phyloP scores from a whole-genome alignment of 352 stramenopile species.

The Elongisporangium prolatum region DNA sequence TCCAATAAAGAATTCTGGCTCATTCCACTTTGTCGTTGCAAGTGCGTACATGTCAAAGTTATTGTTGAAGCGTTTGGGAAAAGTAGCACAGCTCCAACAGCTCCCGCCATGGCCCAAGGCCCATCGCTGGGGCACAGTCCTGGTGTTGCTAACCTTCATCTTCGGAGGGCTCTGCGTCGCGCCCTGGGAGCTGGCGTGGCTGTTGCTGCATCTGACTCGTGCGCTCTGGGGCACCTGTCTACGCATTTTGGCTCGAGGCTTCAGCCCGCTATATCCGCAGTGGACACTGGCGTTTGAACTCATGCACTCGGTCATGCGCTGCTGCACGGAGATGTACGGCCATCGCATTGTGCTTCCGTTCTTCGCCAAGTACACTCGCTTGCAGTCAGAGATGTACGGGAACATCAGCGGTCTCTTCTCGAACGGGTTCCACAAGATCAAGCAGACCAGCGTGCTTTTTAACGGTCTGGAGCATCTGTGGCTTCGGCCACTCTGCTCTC shows the following conservation, averaged over 20 bases:
- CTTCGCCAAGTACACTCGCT: constrained; percentile 16
- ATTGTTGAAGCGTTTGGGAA: too few relatives aligned
- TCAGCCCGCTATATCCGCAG: constrained; percentile 19
- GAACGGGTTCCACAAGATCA: constrained; percentile 14
- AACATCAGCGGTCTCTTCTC: constrained; percentile 18
- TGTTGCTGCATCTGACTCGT: constrained; percentile 5
- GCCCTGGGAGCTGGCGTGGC: too few relatives aligned
- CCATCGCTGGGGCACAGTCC: too few relatives aligned
- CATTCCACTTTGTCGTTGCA: too few relatives aligned
- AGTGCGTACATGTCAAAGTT: too few relatives aligned
- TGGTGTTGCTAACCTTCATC: too few relatives aligned
- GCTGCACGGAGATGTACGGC: constrained; percentile 15
- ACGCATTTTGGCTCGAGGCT: constrained; percentile 10
- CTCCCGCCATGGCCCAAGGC: too few relatives aligned
- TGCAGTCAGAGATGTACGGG: constrained; percentile 16
- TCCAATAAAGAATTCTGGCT: too few relatives aligned
- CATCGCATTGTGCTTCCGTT: constrained; percentile 13
- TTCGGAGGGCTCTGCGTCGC: too few relatives aligned
- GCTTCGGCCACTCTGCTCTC: constrained; percentile 10
- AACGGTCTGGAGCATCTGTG: constrained; percentile 40
- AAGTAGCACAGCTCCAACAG: too few relatives aligned
- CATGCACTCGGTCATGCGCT: constrained; percentile 12
- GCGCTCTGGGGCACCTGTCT: constrained; percentile 7
- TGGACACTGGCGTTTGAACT: constrained; percentile 35
- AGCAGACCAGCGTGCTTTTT: constrained; percentile 16